phyloP scores from a whole-genome alignment of 2,329 filamentous ascomycete species.

The Dothistroma pini region DNA sequence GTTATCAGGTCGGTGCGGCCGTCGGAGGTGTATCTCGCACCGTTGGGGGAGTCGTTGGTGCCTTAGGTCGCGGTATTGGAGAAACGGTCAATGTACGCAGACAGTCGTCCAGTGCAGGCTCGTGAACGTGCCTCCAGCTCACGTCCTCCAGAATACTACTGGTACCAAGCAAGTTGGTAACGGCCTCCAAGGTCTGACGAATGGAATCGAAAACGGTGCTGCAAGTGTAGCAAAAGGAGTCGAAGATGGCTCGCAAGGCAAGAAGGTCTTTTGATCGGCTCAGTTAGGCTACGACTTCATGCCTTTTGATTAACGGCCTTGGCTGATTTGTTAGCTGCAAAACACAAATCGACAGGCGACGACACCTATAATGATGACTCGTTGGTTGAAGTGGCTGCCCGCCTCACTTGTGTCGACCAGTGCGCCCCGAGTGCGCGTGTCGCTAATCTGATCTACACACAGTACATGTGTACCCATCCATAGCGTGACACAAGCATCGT shows the following conservation, averaged over 20 bases:
- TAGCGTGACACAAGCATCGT: too few species aligned
- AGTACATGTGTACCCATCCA: too few species aligned
- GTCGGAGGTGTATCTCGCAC: conserved; percentile 52
- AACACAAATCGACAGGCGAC: too few species aligned
- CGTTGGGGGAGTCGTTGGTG: conserved; percentile 51
- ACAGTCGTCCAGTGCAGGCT: not conserved
- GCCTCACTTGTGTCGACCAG: too few species aligned
- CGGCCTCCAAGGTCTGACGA: conserved; percentile 40
- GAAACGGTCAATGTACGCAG: conserved; percentile 40
- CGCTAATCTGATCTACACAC: too few species aligned
- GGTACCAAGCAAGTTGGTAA: conserved; percentile 43
- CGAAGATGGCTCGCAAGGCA: conserved; percentile 35
- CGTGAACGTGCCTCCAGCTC: not conserved
- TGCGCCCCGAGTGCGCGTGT: too few species aligned
- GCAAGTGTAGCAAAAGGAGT: conserved; percentile 42
- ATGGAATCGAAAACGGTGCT: conserved; percentile 42
- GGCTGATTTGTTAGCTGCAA: too few species aligned
- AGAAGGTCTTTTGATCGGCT: too few species aligned
- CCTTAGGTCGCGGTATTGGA: conserved; percentile 43
- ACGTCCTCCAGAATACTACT: conserved; percentile 31
- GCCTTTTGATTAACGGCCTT: too few species aligned
- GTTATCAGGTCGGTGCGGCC: conserved; percentile 44
- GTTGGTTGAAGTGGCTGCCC: too few species aligned
- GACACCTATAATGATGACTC: too few species aligned
- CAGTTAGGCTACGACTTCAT: too few species aligned